Base-by-base conservation (phyloP, 352 stramenopile genomes). In the Phytophthora brassicae region DNA sequence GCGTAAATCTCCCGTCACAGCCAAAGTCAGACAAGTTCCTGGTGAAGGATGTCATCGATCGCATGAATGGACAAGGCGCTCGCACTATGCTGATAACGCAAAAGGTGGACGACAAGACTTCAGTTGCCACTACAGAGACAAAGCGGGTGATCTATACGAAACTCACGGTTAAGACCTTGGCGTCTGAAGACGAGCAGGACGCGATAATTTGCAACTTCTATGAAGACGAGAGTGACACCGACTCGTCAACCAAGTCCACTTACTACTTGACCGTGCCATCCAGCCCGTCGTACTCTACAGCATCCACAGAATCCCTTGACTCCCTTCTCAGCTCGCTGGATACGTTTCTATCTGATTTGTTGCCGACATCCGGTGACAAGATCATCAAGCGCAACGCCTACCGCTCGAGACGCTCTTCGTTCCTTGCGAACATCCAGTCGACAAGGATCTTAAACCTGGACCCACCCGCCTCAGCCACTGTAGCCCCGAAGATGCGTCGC, bases 241-340 rank as follows among this genome's bases (percentile, higher is more conserved):
- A 58, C 12, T 68, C 52, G 22, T 49, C 41, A 1, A 55, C 17
- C 36, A 70, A 67, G 33, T 51, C 45, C 12, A 55, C 44, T 19
- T 53, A 20, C 64, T 66, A 60, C 39, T 60, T 53, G 16, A 36
- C n/a, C 1, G 33, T 65, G 4, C 59, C 59, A 17, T 35, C 28
- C 22, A 76, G 64, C 12, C 68, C 68, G 42, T 76, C 68, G 20
- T 43, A 55, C 24, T 76, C 68, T 4, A 76, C 68, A n/a, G 35
- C 68, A n/a, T 76, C 68, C 24, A 73, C 68, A 6, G 42, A 49
- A 6, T 76, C 68, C 3, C 16, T 76, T n/a, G 68, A 76, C 29
- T 76, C 68, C 7, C 51, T 69, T 13, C 51, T 72, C 13, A 72
- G 46, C 19, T 72, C 63, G 24, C 43, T 69, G 16, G 67, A 75